Percentiles rank a stretch among this genome's conserved stretches.
phyloP scores from a whole-genome alignment of 2,329 filamentous ascomycete species.

The Claviceps sorghi region DNA sequence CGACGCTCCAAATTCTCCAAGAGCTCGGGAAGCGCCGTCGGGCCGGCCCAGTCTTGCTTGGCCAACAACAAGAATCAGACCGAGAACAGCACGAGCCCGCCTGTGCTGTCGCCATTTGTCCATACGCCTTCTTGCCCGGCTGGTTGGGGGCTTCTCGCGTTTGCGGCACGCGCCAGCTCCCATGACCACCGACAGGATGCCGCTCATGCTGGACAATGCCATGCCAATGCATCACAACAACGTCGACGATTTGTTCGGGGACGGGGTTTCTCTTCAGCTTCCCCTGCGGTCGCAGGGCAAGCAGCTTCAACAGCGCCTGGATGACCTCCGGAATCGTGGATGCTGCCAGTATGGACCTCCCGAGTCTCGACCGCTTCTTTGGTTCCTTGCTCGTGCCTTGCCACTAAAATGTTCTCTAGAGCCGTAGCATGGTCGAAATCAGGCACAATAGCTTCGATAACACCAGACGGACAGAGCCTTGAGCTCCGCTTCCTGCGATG shows the following conservation, averaged over 20 bases:
- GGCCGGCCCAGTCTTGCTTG: neutral
- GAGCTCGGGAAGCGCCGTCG: neutral
- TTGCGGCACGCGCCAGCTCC: constrained; percentile 1
- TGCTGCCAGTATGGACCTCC: constrained; percentile 60
- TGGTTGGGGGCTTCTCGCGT: neutral
- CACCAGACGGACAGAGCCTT: constrained; percentile 53
- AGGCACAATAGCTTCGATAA: constrained; percentile 73
- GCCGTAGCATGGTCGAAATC: constrained; percentile 76
- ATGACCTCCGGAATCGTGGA: constrained; percentile 60
- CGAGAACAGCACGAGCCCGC: neutral
- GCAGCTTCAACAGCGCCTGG: constrained; percentile 56
- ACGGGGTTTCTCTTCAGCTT: constrained; percentile 46
- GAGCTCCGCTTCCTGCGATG: constrained; percentile 61
- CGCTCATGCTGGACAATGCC: constrained; percentile 25
- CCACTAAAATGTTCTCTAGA: constrained; percentile 27
- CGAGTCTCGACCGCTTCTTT: neutral
- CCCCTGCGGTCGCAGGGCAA: constrained; percentile 33
- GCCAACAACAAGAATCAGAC: neutral
- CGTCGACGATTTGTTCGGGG: constrained; percentile 63
- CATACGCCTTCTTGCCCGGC: neutral
- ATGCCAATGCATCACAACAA: constrained; percentile 41
- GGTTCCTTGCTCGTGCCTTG: neutral
- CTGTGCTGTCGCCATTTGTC: neutral
- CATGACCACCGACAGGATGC: constrained; percentile 28
- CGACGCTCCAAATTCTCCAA: neutral